phyloP scores from a whole-genome alignment of 2,329 filamentous ascomycete genomes.

The Neoarthrinium moseri region DNA sequence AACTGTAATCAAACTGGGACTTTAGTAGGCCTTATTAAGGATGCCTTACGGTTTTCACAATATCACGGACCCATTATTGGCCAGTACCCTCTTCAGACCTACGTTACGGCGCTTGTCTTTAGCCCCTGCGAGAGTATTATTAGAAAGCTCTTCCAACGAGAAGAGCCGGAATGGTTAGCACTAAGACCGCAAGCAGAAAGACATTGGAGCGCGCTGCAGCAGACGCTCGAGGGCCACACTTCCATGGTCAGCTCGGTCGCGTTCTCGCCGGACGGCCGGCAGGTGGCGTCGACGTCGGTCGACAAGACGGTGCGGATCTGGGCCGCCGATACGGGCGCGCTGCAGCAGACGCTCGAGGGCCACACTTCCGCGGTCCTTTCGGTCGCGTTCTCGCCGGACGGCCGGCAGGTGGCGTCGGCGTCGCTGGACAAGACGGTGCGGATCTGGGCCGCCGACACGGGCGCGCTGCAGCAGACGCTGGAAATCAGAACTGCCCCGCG shows the following conservation, averaged over 20 bases:
- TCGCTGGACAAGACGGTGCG: constrained; percentile 14
- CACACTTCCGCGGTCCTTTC: constrained; percentile 8
- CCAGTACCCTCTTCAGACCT: constrained; percentile 28
- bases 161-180: constrained; percentile 17
- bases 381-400: constrained; percentile 15
- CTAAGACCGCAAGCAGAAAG: constrained; percentile 8
- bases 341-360: constrained; percentile 16
- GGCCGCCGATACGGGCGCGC: constrained; percentile 3
- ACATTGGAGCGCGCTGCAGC: constrained; percentile 1
- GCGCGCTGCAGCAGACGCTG: constrained; percentile 10
- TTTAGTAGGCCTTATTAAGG: constrained; percentile 15
- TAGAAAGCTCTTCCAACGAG: constrained; percentile 13
- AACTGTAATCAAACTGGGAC: not conserved
- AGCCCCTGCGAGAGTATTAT: constrained; percentile 22
- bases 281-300: constrained; percentile 8
- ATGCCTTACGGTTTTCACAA: constrained; percentile 29
- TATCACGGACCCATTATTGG: constrained; percentile 18
- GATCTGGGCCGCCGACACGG: constrained; percentile 13
- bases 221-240: constrained; percentile 11
- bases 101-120: constrained; percentile 31
- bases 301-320: constrained; percentile 15
- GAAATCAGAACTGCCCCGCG: constrained; percentile 1
- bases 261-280: constrained; percentile 13
- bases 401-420: constrained; percentile 8
- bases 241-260: not conserved